Base-by-base conservation (phyloP, 805 yeast species). In the Myxozyma neotropica region DNA sequence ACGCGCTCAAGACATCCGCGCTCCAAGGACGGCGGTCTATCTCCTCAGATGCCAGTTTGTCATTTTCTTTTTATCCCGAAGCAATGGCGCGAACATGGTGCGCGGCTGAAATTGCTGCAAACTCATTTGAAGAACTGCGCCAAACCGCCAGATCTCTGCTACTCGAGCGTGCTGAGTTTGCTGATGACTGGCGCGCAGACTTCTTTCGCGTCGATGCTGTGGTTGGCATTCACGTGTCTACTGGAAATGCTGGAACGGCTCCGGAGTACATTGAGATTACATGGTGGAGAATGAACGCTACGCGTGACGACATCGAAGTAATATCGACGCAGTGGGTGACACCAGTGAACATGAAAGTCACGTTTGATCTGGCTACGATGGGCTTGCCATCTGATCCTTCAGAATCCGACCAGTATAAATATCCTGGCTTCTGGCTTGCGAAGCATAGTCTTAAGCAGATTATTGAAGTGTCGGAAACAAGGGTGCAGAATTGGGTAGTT, bases 131-230 rank as follows among this genome's bases (percentile, higher is more conserved):
- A 7, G 54, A 50, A 36, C 44, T 50, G 38, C 36, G n/a, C 10
- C 27, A 26, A 13, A 15, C n/a, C 12, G 54, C 54, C 7, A 15
- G 26, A 23, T 2, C 40, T 23, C 31, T 47, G 12, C 27, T 36
- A 29, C 54, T 50, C 23, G 38, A 40, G 24, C 54, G 54, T 23
- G 43, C 46, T 7, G 38, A 39, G 46, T 33, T 23, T 31, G 42
- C 17, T 15, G 24, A 33, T 13, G 54, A 50, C 26, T 50, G 54
- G 54, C 46, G 46, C 19, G 31, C 39, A 26, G 39, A 29, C 8
- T 50, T 23, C 27, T 50, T 23, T 23, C 54, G 54, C 45, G 46
- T 40, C 5, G 54, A 50, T 31, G 38, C 46, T 2, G 54, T 50
- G 4, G 42, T 50, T 4, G 38, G 43, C 7, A 31, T 50, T 8